phyloP scores from a whole-genome alignment of 176 grass and related monocot genomes.

The Zoysia japonica region DNA sequence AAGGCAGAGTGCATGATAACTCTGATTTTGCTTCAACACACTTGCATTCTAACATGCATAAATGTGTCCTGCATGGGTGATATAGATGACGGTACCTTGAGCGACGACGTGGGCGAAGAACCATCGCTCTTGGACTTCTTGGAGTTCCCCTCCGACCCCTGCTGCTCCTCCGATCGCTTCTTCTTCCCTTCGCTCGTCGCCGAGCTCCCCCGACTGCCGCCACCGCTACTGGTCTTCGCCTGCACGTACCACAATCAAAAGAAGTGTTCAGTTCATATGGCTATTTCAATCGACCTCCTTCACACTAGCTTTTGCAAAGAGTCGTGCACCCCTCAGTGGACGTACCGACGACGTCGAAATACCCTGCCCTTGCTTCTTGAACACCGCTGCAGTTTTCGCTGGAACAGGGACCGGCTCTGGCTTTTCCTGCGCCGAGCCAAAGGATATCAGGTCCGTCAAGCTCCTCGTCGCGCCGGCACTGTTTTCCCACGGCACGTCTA shows the following conservation, averaged over 20 bases:
- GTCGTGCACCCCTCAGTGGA: neutral
- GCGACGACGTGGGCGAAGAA: constrained; percentile 58
- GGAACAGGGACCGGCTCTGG: constrained; percentile 5
- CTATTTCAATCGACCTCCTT: neutral
- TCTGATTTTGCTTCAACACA: too few species aligned
- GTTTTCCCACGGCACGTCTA: constrained; percentile 63
- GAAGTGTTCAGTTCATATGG: neutral
- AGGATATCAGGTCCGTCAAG: constrained; percentile 79
- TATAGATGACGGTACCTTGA: constrained; percentile 47
- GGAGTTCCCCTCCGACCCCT: constrained; percentile 40
- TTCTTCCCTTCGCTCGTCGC: constrained; percentile 64
- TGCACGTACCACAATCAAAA: constrained; percentile 10
- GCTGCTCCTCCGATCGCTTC: constrained; percentile 63
- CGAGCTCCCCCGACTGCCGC: constrained; percentile 43
- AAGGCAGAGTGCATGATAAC: too few species aligned
- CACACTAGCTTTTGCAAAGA: neutral
- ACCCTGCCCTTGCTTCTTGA: constrained; percentile 60
- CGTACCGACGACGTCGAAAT: constrained; percentile 64
- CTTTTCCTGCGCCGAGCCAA: constrained; percentile 44
- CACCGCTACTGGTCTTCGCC: constrained; percentile 48
- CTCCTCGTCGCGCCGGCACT: constrained; percentile 53
- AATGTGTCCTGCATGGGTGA: neutral
- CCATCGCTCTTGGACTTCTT: constrained; percentile 80
- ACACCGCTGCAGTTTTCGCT: constrained; percentile 38
- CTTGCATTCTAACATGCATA: neutral